Evolutionary conservation across 257 asterid genomes (phyloP), one percentile per base, ranked within the genome.

Genomic region (Capsicum pubescens): DNA sequence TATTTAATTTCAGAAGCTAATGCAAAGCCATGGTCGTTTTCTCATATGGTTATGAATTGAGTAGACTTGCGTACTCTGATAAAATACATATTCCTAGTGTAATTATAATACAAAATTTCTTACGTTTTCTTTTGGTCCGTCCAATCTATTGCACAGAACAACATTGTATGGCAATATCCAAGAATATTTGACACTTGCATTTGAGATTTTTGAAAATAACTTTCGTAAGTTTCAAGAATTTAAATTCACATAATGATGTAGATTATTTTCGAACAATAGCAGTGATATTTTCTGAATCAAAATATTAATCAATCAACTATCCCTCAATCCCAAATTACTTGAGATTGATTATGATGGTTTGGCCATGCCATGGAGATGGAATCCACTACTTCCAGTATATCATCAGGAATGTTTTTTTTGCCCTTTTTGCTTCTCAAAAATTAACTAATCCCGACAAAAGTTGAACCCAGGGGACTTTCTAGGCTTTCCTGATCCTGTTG

Each of bases 41-140:
- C 46, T 74, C 61, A 50, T 74, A 74, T 74, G 81, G 48, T 76
- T 52, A 76, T 76, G 14, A 76, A 76, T 76, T 52, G 61, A 52
- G 4, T 8, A 76, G 81, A 14, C 58, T n/a, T n/a, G 32, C 58
- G 3, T 66, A 32, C 32, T 66, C 19, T 66, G 48, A 42, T 7
- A 13, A 66, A 32, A 32, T 6, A 13, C 32, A 3, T 39, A 8
- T 54, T 39, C 77, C 54, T 39, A 39, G 54, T 69, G 26, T 64
- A 50, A 52, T 3, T 52, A 50, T 74, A 60, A 12, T 50, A 48
- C 50, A 44, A 74, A 50, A 74, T 74, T 72, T 15, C 10, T 19
- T 74, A 48, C 42, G 19, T 11, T 74, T 50, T 74, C 60, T 72
- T 72, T 48, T 21, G 15, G 80, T 74, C 44, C 21, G 10, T 50